Base-by-base conservation (phyloP, 1,284 basidiomycete genomes). In the Ustilago trichophora region DNA sequence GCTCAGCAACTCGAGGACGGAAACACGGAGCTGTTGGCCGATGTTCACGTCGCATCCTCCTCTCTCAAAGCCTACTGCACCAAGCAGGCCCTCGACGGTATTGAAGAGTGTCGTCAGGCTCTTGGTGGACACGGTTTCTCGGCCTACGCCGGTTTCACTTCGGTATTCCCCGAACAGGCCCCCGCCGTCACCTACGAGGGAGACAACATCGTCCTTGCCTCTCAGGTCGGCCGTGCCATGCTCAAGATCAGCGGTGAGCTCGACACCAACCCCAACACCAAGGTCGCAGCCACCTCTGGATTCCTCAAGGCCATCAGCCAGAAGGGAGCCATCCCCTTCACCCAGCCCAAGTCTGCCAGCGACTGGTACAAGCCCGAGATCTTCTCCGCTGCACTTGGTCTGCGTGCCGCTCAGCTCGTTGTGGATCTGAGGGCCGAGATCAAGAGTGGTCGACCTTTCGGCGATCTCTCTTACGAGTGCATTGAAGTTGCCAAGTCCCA, bases 61-160 rank as follows among this genome's bases (percentile, higher is more conserved):
- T 82, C 82, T 2, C 66, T 83, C 26, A 83, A 83, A 68, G 72
- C 72, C 0, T 62, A 82, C 43, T 76, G 68, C 33, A 83, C 82
- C 21, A 77, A 82, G 46, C 80, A 80, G 63, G 80, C 82, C 5
- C 66, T 76, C 13, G 64, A 78, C 13, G 77, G 79, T 4, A 83
- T 83, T 34, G 82, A 83, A 54, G 77, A 79, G 49, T 83, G 82
- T 57, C 72, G 82, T 15, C 57, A 82, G 29, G 80, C 80, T 11
- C 77, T 80, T 27, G 82, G 82, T 21, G 82, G 82, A 2, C 82
- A 83, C 57, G 82, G 82, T 2, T 83, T 76, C 72, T 78, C 75
- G 6, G 68, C 78, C 22, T 75, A 77, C 21, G 72, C 73, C 24
- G 82, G 80, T 34, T 64, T 77, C 42, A 70, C 65, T 11, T 55